Evolutionary conservation across 257 asterid genomes (phyloP), one percentile per base, ranked within the genome.

Genomic region (Nicotiana knightiana): DNA sequence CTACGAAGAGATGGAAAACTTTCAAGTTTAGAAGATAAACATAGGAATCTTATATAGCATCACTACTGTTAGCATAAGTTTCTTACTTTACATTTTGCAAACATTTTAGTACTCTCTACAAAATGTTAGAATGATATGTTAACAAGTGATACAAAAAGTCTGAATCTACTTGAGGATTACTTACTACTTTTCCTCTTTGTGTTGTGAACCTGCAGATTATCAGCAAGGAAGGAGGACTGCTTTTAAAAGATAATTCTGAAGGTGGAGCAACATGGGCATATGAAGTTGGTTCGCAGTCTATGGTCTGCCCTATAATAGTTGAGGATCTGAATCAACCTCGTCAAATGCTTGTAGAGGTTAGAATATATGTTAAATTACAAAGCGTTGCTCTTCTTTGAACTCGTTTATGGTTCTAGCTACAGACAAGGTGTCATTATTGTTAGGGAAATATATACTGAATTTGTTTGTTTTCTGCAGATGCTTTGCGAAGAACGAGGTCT

Each of bases 191-290:
- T 83, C 18, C 32, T 16, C 73, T 6, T 77, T 48, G 43, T 81
- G 33, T 80, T 51, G 32, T 83, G 70, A 54, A 54, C 79, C 79
- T 75, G 86, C 93, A 93, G 99, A 86, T 93, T 81, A 87, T 91
- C 81, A 82, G 91, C 87, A 90, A 92, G 87, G 97, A 92, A 62
- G 97, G 95, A 30, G 96, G 96, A 17, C 83, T 92, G 81, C 87
- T 88, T 80, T 85, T 86, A 5, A 93, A 94, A 81, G 97, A 92
- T 77, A 88, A 89, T 75, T 87, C 80, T 43, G 96, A 91, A 79
- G 98, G 97, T 33, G 99, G 99, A 86, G 99, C 97, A 9, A 95
- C 99, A 1, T 95, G 99, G 99, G 99, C 99, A 1, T 95, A 95
- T 83, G 98, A 95, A 90, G 92, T 95, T n/a, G 99, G 97, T 43